A percentile compares a stretch with the other conserved stretches of the same genome.
These are phyloP conservation scores for Ajuga reptans DNA, from an alignment of 305 asterid species.

Conservation along the genomic window DNA sequence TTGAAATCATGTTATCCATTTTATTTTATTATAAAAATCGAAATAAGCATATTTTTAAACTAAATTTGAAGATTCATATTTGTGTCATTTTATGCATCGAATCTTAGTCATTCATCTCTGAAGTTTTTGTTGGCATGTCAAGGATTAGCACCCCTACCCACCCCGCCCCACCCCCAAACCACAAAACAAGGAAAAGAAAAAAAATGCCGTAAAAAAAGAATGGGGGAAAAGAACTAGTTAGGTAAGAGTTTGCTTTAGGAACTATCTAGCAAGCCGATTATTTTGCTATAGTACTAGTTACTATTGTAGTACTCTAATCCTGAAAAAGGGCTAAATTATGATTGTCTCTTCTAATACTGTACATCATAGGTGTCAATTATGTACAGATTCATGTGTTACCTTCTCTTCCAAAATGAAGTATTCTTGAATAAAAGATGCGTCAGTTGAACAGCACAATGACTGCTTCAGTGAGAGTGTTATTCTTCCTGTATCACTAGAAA, in stretches of 20 bases:
- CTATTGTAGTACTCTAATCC: conserved; percentile 1
- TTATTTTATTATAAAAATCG: too few species aligned
- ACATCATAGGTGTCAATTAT: neutral
- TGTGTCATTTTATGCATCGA: neutral
- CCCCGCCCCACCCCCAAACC: too few species aligned
- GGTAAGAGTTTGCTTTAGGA: neutral
- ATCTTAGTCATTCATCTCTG: too few species aligned
- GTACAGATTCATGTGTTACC: conserved; percentile 35
- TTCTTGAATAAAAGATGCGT: conserved; percentile 80
- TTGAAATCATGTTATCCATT: too few species aligned
- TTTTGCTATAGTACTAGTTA: neutral
- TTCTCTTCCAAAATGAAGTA: conserved; percentile 76
- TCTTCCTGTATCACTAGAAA: conserved; percentile 59
- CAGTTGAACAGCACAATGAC: conserved; percentile 68
- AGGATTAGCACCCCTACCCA: too few species aligned
- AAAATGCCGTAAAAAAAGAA: too few species aligned
- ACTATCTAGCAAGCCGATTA: conserved; percentile 1
- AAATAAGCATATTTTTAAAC: neutral
- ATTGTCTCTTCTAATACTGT: conserved; percentile 1
- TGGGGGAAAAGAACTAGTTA: too few species aligned
- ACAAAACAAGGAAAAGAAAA: too few species aligned
- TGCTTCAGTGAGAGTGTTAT: conserved; percentile 82
- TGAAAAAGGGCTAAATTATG: neutral
- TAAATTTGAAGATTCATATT: neutral
- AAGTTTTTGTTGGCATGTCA: too few species aligned